Evolutionary conservation across 148 eudicot species (phyloP), one percentile per base, ranked within the genome.

Genomic region (Hydrangea macrophylla): DNA sequence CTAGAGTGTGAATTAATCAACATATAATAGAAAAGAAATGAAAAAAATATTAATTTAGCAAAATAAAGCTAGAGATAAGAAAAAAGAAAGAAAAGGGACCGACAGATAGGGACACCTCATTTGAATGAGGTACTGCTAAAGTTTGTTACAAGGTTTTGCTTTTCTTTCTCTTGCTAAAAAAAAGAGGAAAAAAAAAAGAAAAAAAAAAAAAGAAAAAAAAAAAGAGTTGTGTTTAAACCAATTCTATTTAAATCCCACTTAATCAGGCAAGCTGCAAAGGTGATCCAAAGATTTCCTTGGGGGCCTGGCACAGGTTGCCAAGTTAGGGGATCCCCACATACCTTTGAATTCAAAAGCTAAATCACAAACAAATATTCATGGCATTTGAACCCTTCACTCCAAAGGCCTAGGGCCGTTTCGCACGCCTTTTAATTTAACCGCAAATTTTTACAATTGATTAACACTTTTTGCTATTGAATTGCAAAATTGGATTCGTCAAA

Each of bases 51-150:
- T n/a, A n/a, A n/a, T n/a, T n/a, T n/a, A n/a, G 28, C 22, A 24
- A 5, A 23, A 23, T 53, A 25, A 36, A 64, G 32, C 24, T 48
- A 42, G 37, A 27, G 36, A 26, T 18, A 27, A 28, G 60, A 20
- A 67, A 40, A 23, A 22, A 51, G n/a, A 55, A 64, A 57, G 20
- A 6, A 55, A 17, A 32, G 20, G 13, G 24, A 55, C 37, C 20
- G 58, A 26, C 10, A 17, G 22, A 60, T 23, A 26, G 17, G 22
- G 53, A 48, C 53, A 15, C 23, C 23, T 18, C 53, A 48, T 48
- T 15, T 48, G 53, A 58, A 23, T 28, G 53, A 24, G 55, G 9
- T 55, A 32, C 60, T 64, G 45, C 36, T 13, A 63, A 64, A 75
- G 71, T 48, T 22, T 48, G n/a, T 11, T 15, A 48, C 53, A 48